Evolutionary conservation across 2,329 filamentous ascomycete genomes (phyloP), one percentile per base, ranked within the genome.

Genomic region (Chaetomiaceae sp.): DNA sequence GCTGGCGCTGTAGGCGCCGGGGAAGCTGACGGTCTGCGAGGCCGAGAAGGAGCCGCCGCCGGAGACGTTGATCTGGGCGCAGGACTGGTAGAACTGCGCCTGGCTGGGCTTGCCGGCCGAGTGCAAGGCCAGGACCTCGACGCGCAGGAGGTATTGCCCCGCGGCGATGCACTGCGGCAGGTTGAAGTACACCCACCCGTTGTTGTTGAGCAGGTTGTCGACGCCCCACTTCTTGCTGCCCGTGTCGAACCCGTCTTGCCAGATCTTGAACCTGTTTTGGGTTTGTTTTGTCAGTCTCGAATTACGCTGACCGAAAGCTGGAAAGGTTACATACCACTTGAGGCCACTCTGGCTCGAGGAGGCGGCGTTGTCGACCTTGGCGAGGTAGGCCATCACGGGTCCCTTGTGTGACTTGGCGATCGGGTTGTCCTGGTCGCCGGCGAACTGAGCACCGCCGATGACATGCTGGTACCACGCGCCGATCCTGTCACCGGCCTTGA

Each of bases 351-450:
- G 65, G 50, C 64, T 63, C 8, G 73, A 68, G 2, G 69, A 68
- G 6, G 72, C 70, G 5, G 77, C 76, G 56, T 77, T 72, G 59
- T 72, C 67, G 3, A 81, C 77, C 63, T 77, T 76, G 40, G 74
- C 72, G 20, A 79, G 68, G 65, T 78, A 79, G 2, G 74, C 71
- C 42, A 76, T 73, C 35, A 80, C 67, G 2, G 78, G 77, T 0
- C 77, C 77, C 62, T 77, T 77, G 66, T 81, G 77, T 12, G 72
- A 74, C 49, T 69, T 65, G 27, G 77, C 77, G 57, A 81, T 79
- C 47, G 76, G 77, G 64, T 78, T 72, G 63, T 77, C 76, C 2
- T 66, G 63, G 66, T 77, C 75, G 55, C 69, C 69, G 39, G 74
- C 47, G 56, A 68, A 71, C 62, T 80, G 75, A 7, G 72, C 68